A percentile compares a stretch with the other conserved stretches of the same genome.
phyloP scores from a whole-genome alignment of 1,284 basidiomycete genomes.

The Trametes sp. region DNA sequence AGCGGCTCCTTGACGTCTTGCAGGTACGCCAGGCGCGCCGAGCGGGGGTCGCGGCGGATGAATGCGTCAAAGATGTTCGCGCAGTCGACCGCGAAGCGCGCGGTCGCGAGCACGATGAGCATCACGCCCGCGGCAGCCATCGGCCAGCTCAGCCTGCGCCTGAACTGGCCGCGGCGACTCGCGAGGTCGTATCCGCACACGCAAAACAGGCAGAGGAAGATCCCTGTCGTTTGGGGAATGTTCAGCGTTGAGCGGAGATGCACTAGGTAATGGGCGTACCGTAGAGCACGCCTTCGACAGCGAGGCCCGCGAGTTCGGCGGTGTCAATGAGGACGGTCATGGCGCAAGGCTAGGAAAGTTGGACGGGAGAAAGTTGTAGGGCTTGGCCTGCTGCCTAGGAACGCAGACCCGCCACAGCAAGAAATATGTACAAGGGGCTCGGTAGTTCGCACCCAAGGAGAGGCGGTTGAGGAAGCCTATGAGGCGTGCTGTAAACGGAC shows the following conservation, averaged over 20 bases:
- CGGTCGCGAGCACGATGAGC: slow-evolving; percentile 29
- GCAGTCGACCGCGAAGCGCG: slow-evolving; percentile 27
- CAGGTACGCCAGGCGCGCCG: slow-evolving; percentile 55
- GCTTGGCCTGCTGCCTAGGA: neutral
- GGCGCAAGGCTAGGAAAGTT: neutral
- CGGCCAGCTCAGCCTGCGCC: slow-evolving; percentile 20
- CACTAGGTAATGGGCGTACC: neutral
- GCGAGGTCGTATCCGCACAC: slow-evolving; percentile 18
- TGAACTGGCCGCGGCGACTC: neutral
- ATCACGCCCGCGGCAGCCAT: slow-evolving; percentile 24
- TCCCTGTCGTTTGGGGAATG: slow-evolving; percentile 10
- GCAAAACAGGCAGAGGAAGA: slow-evolving; percentile 13
- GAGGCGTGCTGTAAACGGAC: neutral
- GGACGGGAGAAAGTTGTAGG: neutral
- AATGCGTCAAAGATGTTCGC: slow-evolving; percentile 31
- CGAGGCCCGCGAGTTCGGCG: slow-evolving; percentile 24
- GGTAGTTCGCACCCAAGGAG: neutral
- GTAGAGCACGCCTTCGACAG: slow-evolving; percentile 21
- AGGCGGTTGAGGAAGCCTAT: neutral
- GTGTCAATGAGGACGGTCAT: slow-evolving; percentile 24
- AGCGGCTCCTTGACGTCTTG: slow-evolving; percentile 46
- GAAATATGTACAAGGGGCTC: neutral
- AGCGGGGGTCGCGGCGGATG: slow-evolving; percentile 34
- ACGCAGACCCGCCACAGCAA: neutral
- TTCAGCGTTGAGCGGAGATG: neutral